phyloP scores from a whole-genome alignment of 2,329 filamentous ascomycete species.

The Fusarium fracticaudum region DNA sequence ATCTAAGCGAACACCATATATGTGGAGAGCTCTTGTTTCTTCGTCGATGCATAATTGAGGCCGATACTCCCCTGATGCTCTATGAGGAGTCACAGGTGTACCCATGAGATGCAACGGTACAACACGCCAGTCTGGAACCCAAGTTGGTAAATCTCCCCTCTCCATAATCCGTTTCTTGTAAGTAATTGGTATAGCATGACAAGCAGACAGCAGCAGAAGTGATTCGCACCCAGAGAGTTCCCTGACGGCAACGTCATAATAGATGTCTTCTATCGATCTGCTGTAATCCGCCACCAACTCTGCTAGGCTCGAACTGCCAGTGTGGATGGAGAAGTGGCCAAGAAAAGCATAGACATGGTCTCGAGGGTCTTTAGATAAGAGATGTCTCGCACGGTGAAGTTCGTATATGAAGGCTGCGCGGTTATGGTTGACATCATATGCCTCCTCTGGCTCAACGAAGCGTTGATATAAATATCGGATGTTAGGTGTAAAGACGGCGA shows the following conservation, averaged over 20 bases:
- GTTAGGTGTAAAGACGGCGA: constrained; percentile 46
- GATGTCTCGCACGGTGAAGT: constrained; percentile 48
- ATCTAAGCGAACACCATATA: constrained; percentile 45
- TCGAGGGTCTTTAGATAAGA: constrained; percentile 46
- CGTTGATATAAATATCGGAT: constrained; percentile 47
- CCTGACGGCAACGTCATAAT: constrained; percentile 46
- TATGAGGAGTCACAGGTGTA: constrained; percentile 46
- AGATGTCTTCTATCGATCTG: constrained; percentile 45
- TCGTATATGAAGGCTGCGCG: constrained; percentile 50
- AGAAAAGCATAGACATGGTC: constrained; percentile 51
- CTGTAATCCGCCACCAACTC: constrained; percentile 45
- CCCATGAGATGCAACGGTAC: constrained; percentile 47
- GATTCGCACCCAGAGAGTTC: constrained; percentile 43
- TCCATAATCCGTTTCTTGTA: constrained; percentile 11
- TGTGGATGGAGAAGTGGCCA: constrained; percentile 47
- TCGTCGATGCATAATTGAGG: constrained; percentile 44
- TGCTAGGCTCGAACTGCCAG: constrained; percentile 35
- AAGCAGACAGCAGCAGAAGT: constrained; percentile 46
- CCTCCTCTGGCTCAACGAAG: constrained; percentile 47
- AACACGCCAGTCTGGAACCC: constrained; percentile 52
- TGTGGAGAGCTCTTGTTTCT: constrained; percentile 34
- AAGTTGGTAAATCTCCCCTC: constrained; percentile 43
- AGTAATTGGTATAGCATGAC: constrained; percentile 32
- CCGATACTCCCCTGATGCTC: constrained; percentile 41
- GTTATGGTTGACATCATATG: constrained; percentile 43